These are phyloP conservation scores for Mycena crocata DNA, from an alignment of 768 basidiomycete species.

Conservation along the genomic window DNA sequence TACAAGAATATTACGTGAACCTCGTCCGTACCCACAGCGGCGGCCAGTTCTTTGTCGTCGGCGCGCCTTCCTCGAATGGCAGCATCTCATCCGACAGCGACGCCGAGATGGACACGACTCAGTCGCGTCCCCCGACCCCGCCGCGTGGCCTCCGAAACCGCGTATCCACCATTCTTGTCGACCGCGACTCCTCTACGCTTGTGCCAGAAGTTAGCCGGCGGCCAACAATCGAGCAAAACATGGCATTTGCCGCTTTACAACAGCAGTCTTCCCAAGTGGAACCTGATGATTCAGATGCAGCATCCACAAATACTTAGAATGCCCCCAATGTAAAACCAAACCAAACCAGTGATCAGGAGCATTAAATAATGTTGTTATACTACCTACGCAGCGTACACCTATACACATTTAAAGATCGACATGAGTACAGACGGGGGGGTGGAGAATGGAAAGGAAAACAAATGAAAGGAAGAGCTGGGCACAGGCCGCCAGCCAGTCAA, in stretches of 20 bases:
- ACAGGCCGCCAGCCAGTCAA: conserved; percentile 29
- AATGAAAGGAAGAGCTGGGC: conserved; percentile 37
- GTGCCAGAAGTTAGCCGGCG: conserved; percentile 59
- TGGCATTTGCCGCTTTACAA: conserved; percentile 81
- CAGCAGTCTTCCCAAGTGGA: conserved; percentile 64
- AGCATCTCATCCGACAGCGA: conserved; percentile 65
- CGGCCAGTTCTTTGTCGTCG: conserved; percentile 65
- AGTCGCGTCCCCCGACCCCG: conserved; percentile 67
- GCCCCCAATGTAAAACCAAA: too few relatives aligned
- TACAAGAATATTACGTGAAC: conserved; percentile 95
- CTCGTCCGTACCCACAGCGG: conserved; percentile 87
- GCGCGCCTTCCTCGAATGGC: conserved; percentile 52
- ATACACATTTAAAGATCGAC: conserved; percentile 30
- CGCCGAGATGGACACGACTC: conserved; percentile 63
- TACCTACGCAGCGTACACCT: conserved; percentile 30
- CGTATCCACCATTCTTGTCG: conserved; percentile 49
- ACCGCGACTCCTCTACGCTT: conserved; percentile 51
- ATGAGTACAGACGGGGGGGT: conserved; percentile 32
- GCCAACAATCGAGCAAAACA: conserved; percentile 85
- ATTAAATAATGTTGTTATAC: conserved; percentile 39
- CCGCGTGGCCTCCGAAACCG: conserved; percentile 29
- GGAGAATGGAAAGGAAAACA: conserved; percentile 29
- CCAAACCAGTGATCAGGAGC: too few relatives aligned
- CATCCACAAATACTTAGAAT: too few relatives aligned
- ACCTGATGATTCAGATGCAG: too few relatives aligned